Conservation (phyloP, 1,284 basidiomycete genomes). For the Violaceomyces palustris region DNA sequence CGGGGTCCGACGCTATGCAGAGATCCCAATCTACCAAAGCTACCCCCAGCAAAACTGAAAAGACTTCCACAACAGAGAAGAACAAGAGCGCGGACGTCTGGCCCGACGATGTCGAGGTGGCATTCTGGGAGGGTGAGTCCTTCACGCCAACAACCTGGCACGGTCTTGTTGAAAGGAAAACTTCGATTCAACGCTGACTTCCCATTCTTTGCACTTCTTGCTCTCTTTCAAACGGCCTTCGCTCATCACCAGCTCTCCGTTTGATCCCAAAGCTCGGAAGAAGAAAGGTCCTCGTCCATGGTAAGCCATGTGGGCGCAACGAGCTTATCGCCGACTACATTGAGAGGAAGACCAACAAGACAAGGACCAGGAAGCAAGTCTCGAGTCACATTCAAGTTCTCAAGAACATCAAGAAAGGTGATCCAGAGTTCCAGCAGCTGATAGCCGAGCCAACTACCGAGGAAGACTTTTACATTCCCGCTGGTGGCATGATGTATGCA, state of each 20-base stretch:
- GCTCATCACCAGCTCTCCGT: constrained; percentile 54
- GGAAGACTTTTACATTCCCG: constrained; percentile 52
- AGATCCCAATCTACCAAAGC: constrained; percentile 11
- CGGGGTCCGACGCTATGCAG: constrained; percentile 32
- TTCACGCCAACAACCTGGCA: constrained; percentile 2
- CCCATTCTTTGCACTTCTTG: no score
- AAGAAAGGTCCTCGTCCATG: constrained; percentile 57
- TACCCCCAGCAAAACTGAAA: constrained; percentile 6
- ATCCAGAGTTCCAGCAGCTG: constrained; percentile 51
- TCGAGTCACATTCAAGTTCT: constrained; percentile 53
- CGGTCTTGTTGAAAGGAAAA: constrained; percentile 1
- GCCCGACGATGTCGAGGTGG: constrained; percentile 55
- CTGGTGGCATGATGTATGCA: constrained; percentile 52
- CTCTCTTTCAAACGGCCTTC: background rate
- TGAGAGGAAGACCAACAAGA: constrained; percentile 54
- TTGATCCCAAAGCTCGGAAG: constrained; percentile 56
- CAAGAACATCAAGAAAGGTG: constrained; percentile 52
- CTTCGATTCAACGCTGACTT: constrained; percentile 3
- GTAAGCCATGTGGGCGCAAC: constrained; percentile 58
- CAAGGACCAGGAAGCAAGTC: constrained; percentile 51
- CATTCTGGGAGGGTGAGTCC: constrained; percentile 53
- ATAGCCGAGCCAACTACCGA: constrained; percentile 49
- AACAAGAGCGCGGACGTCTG: constrained; percentile 54
- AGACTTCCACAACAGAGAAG: constrained; percentile 18
- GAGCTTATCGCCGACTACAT: constrained; percentile 59